Conservation (phyloP, 2,329 filamentous ascomycete genomes). For the Microdochium bolleyi region DNA sequence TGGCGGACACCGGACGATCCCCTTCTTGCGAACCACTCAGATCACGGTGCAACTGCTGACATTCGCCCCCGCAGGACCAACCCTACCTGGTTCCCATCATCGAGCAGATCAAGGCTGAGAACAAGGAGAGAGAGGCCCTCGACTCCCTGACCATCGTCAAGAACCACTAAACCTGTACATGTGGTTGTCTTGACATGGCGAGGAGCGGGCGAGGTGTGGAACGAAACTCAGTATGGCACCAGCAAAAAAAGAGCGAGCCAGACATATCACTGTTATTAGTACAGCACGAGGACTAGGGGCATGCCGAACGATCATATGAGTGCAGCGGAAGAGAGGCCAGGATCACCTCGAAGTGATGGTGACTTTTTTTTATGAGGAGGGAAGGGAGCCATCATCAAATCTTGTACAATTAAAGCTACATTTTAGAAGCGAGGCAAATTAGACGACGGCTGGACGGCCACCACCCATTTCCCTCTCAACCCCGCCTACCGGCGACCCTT, state of each 20-base stretch:
- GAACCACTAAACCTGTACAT: slow-evolving; percentile 13
- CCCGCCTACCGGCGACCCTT: not conserved
- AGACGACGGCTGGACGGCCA: not conserved
- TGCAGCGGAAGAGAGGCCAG: not conserved
- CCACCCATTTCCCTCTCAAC: not conserved
- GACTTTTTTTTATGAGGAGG: not conserved
- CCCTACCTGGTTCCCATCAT: slow-evolving; percentile 48
- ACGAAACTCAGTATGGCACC: not conserved
- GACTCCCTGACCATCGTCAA: slow-evolving; percentile 19
- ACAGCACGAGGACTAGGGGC: not conserved
- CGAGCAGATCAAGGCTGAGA: slow-evolving; percentile 36
- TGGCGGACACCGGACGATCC: too few species aligned
- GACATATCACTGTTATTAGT: not conserved
- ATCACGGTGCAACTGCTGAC: slow-evolving; percentile 4
- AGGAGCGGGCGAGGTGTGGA: not conserved
- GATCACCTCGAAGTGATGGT: too few species aligned
- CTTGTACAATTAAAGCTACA: slow-evolving; percentile 1
- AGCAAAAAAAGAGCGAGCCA: not conserved
- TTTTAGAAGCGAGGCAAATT: not conserved
- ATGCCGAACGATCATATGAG: not conserved
- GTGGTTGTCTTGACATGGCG: not conserved
- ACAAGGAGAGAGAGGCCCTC: slow-evolving; percentile 41
- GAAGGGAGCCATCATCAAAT: not conserved
- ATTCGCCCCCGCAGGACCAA: slow-evolving; percentile 29
- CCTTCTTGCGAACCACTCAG: not conserved